Percentiles rank a stretch among this genome's conserved stretches.
phyloP scores from a whole-genome alignment of 257 asterid genomes.

The Cruciata laevipes region DNA sequence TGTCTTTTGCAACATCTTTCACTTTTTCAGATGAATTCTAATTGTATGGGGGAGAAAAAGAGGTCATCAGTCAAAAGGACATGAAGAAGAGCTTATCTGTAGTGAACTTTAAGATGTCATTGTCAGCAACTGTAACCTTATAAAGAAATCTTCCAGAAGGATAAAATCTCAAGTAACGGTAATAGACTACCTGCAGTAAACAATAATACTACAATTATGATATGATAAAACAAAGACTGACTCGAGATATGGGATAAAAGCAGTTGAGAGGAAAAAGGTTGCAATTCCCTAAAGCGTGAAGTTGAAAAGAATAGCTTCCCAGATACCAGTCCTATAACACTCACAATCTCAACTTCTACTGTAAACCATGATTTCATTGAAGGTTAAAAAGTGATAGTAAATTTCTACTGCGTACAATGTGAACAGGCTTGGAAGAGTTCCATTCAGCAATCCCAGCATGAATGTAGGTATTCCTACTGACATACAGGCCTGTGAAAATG shows the following conservation, averaged over 20 bases:
- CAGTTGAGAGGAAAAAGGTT: neutral
- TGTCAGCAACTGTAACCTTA: constrained; percentile 43
- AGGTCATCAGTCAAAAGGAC: constrained; percentile 6
- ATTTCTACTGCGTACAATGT: constrained; percentile 47
- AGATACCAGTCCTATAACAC: neutral
- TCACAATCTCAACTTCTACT: neutral
- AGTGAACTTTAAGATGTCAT: constrained; percentile 10
- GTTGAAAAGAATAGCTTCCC: neutral
- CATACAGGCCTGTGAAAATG: constrained; percentile 62
- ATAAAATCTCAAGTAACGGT: constrained; percentile 84
- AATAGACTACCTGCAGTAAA: constrained; percentile 83
- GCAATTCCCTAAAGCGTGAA: neutral
- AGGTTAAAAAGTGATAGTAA: neutral
- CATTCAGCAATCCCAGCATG: constrained; percentile 93
- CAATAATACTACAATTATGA: constrained; percentile 7
- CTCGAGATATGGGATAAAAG: neutral
- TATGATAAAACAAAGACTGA: neutral
- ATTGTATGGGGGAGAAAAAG: constrained; percentile 5
- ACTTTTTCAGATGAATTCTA: constrained; percentile 84
- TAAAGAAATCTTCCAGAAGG: constrained; percentile 92
- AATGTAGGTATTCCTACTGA: constrained; percentile 90
- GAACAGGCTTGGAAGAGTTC: constrained; percentile 88
- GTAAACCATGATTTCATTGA: neutral
- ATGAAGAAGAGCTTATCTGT: constrained; percentile 3
- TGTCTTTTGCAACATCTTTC: constrained; percentile 75